phyloP scores from a whole-genome alignment of 805 yeast species.

The Ogataea siamensis region DNA sequence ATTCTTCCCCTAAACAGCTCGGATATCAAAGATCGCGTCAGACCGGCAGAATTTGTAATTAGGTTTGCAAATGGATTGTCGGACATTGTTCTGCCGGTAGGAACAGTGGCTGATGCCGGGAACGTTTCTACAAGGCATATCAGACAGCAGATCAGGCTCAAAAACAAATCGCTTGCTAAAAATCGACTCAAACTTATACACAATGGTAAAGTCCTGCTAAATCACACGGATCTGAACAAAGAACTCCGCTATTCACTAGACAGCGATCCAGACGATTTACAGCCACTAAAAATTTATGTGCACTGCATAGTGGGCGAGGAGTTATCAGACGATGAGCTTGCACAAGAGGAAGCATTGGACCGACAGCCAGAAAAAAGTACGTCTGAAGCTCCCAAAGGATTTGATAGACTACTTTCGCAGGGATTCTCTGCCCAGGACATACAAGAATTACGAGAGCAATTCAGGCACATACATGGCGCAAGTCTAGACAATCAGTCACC shows the following conservation, averaged over 20 bases:
- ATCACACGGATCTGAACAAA: conserved; percentile 50
- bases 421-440: conserved; percentile 84
- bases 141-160: conserved; percentile 42
- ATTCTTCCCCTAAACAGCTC: conserved; percentile 19
- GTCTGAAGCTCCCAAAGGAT: conserved; percentile 73
- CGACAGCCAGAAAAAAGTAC: conserved; percentile 51
- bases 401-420: conserved; percentile 77
- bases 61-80: conserved; percentile 46
- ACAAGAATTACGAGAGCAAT: conserved; percentile 68
- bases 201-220: conserved; percentile 64
- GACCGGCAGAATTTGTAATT: conserved; percentile 30
- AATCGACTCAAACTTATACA: conserved; percentile 63
- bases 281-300: conserved; percentile 48
- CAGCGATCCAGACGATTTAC: conserved; percentile 17
- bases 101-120: conserved; percentile 22
- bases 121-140: conserved; percentile 39
- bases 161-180: conserved; percentile 29
- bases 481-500: conserved; percentile 33
- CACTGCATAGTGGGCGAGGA: conserved; percentile 80
- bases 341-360: conserved; percentile 59
- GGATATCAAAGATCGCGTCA: conserved; percentile 9
- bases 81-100: conserved; percentile 41
- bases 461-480: conserved; percentile 63
- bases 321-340: conserved; percentile 52
- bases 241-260: conserved; percentile 40